Percentiles rank a stretch among this genome's conserved stretches.
Conservation (phyloP, 2,329 filamentous ascomycete species). For the Bimuria novae-zelandiae region DNA sequence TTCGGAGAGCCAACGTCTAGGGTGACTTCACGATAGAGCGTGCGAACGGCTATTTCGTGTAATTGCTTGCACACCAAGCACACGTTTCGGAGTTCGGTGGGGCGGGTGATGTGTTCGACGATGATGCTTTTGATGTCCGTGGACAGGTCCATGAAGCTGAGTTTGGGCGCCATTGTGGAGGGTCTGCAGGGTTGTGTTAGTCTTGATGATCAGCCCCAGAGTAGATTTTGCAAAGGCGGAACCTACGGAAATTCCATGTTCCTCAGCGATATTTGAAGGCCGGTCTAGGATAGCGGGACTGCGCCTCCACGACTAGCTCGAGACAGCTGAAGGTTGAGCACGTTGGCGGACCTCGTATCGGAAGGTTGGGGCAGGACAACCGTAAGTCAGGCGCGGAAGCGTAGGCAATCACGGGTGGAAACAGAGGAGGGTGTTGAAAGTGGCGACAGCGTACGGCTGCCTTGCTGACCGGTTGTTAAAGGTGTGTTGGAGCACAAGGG, state of each 20-base stretch:
- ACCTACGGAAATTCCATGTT: neutral
- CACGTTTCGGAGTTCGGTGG: slow-evolving; percentile 53
- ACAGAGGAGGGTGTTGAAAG: neutral
- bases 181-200: neutral
- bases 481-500: neutral
- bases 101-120: slow-evolving; percentile 49
- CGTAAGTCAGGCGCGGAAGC: no score
- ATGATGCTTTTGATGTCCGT: slow-evolving; percentile 48
- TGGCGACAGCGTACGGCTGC: neutral
- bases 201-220: neutral
- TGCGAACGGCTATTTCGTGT: slow-evolving; percentile 52
- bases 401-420: neutral
- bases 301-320: no score
- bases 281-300: no score
- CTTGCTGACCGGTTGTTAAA: slow-evolving; percentile 1
- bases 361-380: no score
- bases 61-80: slow-evolving; percentile 55
- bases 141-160: slow-evolving; percentile 42
- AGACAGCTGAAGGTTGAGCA: no score
- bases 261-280: no score
- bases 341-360: neutral
- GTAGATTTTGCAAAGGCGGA: neutral
- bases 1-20: slow-evolving; percentile 53
- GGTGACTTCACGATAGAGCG: slow-evolving; percentile 53
- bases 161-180: slow-evolving; percentile 31